Percentiles rank a stretch among this genome's conserved stretches.
Evolutionary conservation across 148 eudicot species (phyloP).

Genomic region (Chenopodium formosanum): DNA sequence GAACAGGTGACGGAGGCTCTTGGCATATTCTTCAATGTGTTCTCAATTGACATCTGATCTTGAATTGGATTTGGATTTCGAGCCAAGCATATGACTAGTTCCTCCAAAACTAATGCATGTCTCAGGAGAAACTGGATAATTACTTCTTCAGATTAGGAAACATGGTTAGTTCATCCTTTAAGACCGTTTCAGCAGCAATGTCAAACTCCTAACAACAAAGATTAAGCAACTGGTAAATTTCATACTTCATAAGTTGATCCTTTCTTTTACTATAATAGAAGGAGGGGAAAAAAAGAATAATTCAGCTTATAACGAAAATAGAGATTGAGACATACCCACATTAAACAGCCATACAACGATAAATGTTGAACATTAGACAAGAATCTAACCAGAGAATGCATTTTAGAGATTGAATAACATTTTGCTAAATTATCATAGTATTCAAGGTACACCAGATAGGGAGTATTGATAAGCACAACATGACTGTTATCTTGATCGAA

Average conservation of each 20-base stretch:
- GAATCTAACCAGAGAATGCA: conserved; percentile 6
- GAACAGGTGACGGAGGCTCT: no score
- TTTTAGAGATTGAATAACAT: conserved; percentile 3
- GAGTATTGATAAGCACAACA: neutral
- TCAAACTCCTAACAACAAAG: neutral
- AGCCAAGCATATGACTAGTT: no score
- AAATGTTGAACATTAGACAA: conserved; percentile 10
- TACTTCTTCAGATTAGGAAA: conserved; percentile 1
- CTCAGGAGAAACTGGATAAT: neutral
- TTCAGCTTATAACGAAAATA: neutral
- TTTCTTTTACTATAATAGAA: no score
- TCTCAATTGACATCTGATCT: neutral
- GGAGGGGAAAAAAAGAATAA: no score
- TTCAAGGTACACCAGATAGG: conserved; percentile 3
- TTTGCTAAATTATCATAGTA: neutral
- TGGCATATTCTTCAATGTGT: neutral
- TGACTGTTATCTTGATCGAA: neutral
- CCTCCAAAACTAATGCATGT: no score
- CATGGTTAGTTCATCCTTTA: neutral
- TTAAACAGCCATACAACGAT: neutral
- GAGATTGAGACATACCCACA: neutral
- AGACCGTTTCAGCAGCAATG: neutral
- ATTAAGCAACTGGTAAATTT: neutral
- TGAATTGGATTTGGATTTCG: neutral
- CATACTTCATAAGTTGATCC: neutral